phyloP scores from a whole-genome alignment of 345 rosid genomes.

The Dovyalis caffra region DNA sequence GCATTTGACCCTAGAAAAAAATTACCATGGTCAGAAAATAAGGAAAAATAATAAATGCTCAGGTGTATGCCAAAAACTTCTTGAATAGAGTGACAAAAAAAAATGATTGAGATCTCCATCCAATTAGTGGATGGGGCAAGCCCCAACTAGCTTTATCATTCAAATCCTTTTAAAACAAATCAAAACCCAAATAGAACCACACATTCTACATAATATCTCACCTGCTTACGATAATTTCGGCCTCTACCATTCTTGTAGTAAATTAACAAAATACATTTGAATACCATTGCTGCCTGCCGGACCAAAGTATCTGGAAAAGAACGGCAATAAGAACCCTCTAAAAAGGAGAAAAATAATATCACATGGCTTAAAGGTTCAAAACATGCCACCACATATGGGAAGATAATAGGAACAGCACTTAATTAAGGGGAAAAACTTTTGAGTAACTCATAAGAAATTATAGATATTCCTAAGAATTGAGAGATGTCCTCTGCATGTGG shows the following conservation, averaged over 20 bases:
- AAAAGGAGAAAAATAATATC: conserved; percentile 6
- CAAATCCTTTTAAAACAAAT: not conserved
- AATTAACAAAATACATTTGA: conserved; percentile 83
- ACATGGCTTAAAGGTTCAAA: not conserved
- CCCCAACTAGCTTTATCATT: not conserved
- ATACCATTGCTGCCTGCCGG: conserved; percentile 86
- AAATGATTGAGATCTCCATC: not conserved
- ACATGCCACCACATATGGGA: not conserved
- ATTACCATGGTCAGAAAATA: conserved; percentile 12
- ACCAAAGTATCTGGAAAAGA: conserved; percentile 77
- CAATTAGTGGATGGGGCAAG: not conserved
- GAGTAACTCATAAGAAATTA: not conserved
- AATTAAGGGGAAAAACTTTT: not conserved
- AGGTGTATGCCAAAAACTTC: not conserved
- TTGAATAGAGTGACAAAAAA: not conserved
- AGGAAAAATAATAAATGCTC: not conserved
- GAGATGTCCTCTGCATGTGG: not conserved
- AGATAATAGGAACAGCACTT: not conserved
- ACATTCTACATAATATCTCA: conserved; percentile 23
- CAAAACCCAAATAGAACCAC: not conserved
- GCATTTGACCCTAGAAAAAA: conserved; percentile 67
- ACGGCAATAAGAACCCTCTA: conserved; percentile 5
- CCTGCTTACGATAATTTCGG: conserved; percentile 92
- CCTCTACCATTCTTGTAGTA: conserved; percentile 96
- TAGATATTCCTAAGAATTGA: not conserved